phyloP scores from a whole-genome alignment of 768 basidiomycete genomes.

The Russula vinacea region DNA sequence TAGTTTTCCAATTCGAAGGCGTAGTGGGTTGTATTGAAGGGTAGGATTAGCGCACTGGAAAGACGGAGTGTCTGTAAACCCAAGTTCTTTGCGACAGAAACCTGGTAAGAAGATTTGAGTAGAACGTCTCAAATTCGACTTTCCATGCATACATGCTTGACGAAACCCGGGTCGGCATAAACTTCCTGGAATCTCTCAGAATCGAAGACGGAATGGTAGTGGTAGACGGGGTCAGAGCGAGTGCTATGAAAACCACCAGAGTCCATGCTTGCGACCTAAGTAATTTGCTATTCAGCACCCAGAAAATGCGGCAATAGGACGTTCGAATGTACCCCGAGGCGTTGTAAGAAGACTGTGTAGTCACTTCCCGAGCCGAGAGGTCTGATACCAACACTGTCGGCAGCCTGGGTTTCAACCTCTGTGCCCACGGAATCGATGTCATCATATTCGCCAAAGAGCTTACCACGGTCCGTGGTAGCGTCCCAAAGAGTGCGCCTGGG shows the following conservation, averaged over 20 bases:
- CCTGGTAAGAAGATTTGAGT: constrained; percentile 34
- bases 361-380: constrained; percentile 88
- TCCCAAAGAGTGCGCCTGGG: constrained; percentile 73
- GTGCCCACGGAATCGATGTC: constrained; percentile 45
- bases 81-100: constrained; percentile 57
- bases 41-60: constrained; percentile 53
- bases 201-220: constrained; percentile 62
- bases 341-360: constrained; percentile 88
- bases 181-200: constrained; percentile 55
- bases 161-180: constrained; percentile 64
- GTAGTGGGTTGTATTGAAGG: constrained; percentile 69
- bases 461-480: constrained; percentile 58
- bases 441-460: constrained; percentile 44
- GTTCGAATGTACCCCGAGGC: constrained; percentile 53
- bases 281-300: constrained; percentile 35
- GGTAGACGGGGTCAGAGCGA: constrained; percentile 50
- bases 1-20: constrained; percentile 52
- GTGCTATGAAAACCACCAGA: constrained; percentile 39
- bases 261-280: constrained; percentile 39
- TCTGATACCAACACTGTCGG: constrained; percentile 42
- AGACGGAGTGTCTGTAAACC: constrained; percentile 56
- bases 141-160: constrained; percentile 47
- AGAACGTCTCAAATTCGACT: neutral
- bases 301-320: constrained; percentile 16
- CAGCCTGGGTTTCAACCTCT: constrained; percentile 40